A percentile compares a stretch with the other conserved stretches of the same genome.
Evolutionary conservation across 2,329 filamentous ascomycete genomes (phyloP).

Genomic region (Hyphodiscus sp.): DNA sequence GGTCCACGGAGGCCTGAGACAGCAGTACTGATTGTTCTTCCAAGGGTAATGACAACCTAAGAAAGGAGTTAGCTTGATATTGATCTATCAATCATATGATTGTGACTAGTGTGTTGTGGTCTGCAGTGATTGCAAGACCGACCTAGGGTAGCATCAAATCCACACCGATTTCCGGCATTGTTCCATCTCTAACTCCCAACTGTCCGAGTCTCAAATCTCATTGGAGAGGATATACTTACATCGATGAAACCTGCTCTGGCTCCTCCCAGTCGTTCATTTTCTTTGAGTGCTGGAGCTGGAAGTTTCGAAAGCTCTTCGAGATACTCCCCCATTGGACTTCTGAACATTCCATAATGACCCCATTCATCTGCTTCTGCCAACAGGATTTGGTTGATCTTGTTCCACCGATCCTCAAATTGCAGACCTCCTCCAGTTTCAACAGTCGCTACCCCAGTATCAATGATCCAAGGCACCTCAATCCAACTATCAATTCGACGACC

Average conservation of each 20-base stretch:
- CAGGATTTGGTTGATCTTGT: conserved; percentile 7
- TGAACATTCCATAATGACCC: conserved; percentile 8
- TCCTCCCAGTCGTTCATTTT: not conserved
- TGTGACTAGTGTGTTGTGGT: not conserved
- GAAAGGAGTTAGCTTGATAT: not conserved
- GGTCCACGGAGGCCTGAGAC: not conserved
- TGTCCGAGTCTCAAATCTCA: too few relatives aligned
- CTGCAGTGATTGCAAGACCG: too few relatives aligned
- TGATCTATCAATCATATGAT: not conserved
- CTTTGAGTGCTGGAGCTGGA: conserved; percentile 2
- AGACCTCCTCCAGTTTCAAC: not conserved
- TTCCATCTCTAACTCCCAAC: too few relatives aligned
- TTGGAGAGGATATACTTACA: conserved; percentile 1
- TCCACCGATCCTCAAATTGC: conserved; percentile 2
- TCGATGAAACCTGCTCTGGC: conserved; percentile 9
- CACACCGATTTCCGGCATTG: too few relatives aligned
- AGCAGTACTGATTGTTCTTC: conserved; percentile 2
- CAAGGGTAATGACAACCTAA: conserved; percentile 8
- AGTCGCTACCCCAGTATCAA: not conserved
- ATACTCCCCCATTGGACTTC: conserved; percentile 14
- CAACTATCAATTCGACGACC: conserved; percentile 6
- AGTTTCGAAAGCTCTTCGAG: conserved; percentile 9
- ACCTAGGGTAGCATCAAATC: too few relatives aligned
- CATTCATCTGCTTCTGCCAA: conserved; percentile 11
- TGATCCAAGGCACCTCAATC: conserved; percentile 9